Evolutionary conservation across 2,329 filamentous ascomycete species (phyloP).

Genomic region (Aspergillus sp.): DNA sequence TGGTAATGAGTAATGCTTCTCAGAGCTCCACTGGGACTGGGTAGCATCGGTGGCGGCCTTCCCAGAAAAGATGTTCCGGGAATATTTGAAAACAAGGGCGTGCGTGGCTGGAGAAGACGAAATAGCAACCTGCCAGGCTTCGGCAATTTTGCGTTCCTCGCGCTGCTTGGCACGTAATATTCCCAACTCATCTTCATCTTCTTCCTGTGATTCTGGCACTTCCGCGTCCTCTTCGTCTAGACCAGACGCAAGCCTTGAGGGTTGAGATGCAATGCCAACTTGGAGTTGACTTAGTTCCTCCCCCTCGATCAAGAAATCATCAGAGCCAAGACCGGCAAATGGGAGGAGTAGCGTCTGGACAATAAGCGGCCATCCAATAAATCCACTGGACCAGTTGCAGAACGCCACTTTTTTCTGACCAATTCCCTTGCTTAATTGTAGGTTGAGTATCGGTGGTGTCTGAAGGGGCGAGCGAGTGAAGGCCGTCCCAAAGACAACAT

Average conservation of each 20-base stretch:
- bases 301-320: conserved; percentile 18
- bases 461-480: conserved; percentile 29
- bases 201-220: conserved; percentile 15
- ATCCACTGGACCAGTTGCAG: conserved; percentile 40
- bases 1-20: conserved; percentile 38
- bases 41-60: conserved; percentile 30
- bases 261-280: conserved; percentile 32
- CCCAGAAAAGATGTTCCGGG: conserved; percentile 39
- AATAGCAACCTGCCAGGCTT: conserved; percentile 35
- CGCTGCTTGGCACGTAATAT: conserved; percentile 18
- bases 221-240: conserved; percentile 26
- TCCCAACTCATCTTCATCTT: conserved; percentile 18
- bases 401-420: conserved; percentile 31
- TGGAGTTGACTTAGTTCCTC: conserved; percentile 32
- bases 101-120: conserved; percentile 29
- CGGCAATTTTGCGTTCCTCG: conserved; percentile 25
- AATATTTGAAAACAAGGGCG: conserved; percentile 35
- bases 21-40: conserved; percentile 42
- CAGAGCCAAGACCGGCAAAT: conserved; percentile 24
- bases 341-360: conserved; percentile 25
- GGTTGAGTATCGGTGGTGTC: conserved; percentile 30
- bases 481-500: conserved; percentile 28
- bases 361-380: conserved; percentile 33
- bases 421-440: conserved; percentile 34
- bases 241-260: conserved; percentile 13